Evolutionary conservation across 192 early-diverging fungal genomes (phyloP).

Genomic region (Coemansia sp.): DNA sequence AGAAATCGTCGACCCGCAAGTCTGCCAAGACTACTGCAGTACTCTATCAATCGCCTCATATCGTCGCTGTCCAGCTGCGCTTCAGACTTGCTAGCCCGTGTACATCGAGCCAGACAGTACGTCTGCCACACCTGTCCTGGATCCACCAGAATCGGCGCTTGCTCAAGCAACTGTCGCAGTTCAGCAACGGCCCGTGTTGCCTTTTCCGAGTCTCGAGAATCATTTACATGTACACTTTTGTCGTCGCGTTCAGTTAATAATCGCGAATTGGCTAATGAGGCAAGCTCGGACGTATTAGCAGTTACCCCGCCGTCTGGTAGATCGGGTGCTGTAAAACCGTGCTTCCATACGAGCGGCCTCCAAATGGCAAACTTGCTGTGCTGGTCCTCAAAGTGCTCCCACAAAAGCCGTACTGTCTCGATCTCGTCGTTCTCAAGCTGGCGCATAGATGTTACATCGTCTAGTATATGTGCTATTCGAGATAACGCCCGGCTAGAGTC

Average conservation of each 20-base stretch:
- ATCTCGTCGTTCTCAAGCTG: conserved; percentile 20
- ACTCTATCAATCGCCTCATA: conserved; percentile 10
- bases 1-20: conserved; percentile 24
- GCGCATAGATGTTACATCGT: conserved; percentile 10
- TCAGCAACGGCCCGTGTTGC: not conserved
- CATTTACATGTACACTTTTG: not conserved
- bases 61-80: not conserved
- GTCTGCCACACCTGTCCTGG: conserved; percentile 15
- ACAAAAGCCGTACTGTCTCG: conserved; percentile 17
- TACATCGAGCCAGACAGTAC: conserved; percentile 15
- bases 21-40: conserved; percentile 20
- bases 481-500: conserved; percentile 20
- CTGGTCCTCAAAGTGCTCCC: conserved; percentile 11
- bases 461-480: conserved; percentile 20
- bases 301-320: not conserved
- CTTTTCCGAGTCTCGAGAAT: not conserved
- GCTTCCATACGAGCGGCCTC: not conserved
- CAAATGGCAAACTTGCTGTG: not conserved
- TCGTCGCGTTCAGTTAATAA: not conserved
- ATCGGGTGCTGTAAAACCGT: not conserved
- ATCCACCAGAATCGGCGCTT: conserved; percentile 14
- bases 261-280: not conserved
- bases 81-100: not conserved
- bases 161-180: conserved; percentile 12
- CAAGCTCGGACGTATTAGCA: not conserved